Base-by-base conservation (phyloP, 1,139 yeast species). In the Debaryomyces subglobosus region DNA sequence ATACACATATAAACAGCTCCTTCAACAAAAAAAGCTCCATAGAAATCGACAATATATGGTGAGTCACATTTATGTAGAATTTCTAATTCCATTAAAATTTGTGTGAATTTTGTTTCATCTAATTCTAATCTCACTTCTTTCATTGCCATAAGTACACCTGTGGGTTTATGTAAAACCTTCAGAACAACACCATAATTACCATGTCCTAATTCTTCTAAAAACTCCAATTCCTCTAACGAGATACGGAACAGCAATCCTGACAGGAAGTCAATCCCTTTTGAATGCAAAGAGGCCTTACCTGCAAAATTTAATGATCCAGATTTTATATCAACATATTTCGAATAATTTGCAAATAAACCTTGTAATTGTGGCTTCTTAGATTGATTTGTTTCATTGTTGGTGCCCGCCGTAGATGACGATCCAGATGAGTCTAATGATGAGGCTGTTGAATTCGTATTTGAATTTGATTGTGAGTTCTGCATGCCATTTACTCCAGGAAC, bases 1-100 rank as follows among this genome's bases (percentile, higher is more conserved):
- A 94, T 94, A 69, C 99, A 94, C 89, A 95, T 91, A 71, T 92
- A 94, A 38, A 94, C 99, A 0, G 97, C 97, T 41, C 98, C 97
- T 69, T 94, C 99, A 37, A 89, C 92, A 63, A 94, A 94, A 61
- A 94, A 94, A 0, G 98, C 99, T 35, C 99, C 98, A 63, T 89
- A 94, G 60, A 94, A 94, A 62, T 92, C 97, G 45, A 94, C 97
- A 63, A 94, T 91, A 65, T 82, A 90, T 2, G 96, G 96, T 7
- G 96, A 86, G 54, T 81, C 82, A 71, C 98, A 92, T 61, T 88
- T 89, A 69, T 94, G 98, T 55, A 94, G 77, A 45, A 92, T 87
- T 61, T 94, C 98, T 56, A 94, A 75, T 67, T 94, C 99, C 98
- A 94, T 94, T 58, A 94, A 74, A 56, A 94, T 94, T 63, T 94